Conservation (phyloP, 345 rosid genomes). For the Eucalyptus guilfoylei region DNA sequence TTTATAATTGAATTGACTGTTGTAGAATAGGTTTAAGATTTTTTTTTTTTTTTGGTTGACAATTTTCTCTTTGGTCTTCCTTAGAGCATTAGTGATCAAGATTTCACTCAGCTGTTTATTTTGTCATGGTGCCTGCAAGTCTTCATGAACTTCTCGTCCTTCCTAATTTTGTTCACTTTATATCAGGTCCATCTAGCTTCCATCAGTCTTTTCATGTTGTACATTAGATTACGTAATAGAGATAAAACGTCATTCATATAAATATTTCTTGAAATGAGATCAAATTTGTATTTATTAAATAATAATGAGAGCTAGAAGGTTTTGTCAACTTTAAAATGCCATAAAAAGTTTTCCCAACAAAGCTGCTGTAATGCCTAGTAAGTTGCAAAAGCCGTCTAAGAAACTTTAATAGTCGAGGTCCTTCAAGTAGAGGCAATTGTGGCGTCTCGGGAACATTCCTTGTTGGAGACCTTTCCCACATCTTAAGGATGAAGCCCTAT, state of each 20-base stretch:
- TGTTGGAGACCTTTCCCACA: background rate
- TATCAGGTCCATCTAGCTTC: background rate
- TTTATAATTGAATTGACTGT: no score
- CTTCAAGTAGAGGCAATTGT: rapidly evolving
- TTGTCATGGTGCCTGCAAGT: background rate
- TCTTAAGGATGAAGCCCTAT: background rate
- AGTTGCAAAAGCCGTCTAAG: background rate
- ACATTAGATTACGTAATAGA: background rate
- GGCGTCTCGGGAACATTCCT: background rate
- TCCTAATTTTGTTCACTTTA: background rate
- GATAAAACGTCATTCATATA: background rate
- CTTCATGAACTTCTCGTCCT: background rate
- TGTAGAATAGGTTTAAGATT: background rate
- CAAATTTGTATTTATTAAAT: background rate
- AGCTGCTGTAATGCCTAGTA: background rate
- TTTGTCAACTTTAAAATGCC: background rate
- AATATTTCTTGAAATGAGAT: background rate
- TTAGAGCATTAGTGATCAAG: background rate
- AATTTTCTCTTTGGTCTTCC: background rate
- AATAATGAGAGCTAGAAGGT: background rate
- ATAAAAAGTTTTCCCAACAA: background rate
- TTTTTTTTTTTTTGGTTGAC: no score
- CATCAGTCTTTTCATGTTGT: background rate
- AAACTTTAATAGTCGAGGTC: background rate
- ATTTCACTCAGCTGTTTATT: background rate